phyloP scores from a whole-genome alignment of 305 asterid genomes.

The Withania somnifera region DNA sequence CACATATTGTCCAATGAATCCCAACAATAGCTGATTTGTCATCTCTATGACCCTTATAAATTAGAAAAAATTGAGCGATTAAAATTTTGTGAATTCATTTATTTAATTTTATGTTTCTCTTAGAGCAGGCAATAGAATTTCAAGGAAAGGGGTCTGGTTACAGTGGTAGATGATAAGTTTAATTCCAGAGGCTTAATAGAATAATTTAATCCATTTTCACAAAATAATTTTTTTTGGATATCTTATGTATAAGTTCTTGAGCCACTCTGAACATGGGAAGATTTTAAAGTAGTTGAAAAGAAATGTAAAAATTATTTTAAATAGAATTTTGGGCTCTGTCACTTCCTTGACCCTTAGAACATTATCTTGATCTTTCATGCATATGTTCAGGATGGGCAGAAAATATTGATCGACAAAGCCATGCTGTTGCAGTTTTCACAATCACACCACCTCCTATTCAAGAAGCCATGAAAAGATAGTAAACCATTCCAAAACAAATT shows the following conservation, averaged over 20 bases:
- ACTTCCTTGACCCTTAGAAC: not conserved
- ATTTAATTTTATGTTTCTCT: not conserved
- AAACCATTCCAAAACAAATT: not conserved
- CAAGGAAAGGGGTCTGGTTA: not conserved
- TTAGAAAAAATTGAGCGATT: no score
- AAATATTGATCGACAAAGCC: constrained; percentile 24
- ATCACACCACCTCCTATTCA: constrained; percentile 25
- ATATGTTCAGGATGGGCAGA: constrained; percentile 26
- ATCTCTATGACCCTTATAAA: no score
- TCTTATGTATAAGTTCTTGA: no score
- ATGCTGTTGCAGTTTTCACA: constrained; percentile 25
- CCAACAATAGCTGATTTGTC: no score
- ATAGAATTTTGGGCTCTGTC: not conserved
- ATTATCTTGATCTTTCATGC: not conserved
- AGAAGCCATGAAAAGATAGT: constrained; percentile 20
- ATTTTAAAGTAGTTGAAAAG: no score
- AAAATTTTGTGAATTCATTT: no score
- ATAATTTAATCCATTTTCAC: not conserved
- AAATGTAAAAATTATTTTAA: no score
- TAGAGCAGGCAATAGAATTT: not conserved
- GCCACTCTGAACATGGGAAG: no score
- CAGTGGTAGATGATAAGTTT: not conserved
- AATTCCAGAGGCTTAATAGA: not conserved
- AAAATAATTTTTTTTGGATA: not conserved
- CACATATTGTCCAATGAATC: no score